Conservation (phyloP, 2,329 filamentous ascomycete genomes). For the Thyridium curvatum region DNA sequence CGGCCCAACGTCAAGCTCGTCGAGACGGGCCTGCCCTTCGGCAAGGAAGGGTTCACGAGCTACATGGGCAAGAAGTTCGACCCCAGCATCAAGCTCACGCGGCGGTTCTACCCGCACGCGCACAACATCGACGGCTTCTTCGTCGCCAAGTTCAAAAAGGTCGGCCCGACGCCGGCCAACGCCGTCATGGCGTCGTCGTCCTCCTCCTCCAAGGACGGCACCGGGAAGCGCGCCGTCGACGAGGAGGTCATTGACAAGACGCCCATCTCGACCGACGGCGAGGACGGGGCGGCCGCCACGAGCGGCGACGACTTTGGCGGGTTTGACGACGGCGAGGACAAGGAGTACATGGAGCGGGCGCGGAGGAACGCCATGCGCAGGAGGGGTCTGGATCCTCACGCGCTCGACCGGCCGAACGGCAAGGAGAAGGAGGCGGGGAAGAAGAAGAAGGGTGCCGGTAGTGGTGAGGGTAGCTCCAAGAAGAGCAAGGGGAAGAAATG, state of each 20-base stretch:
- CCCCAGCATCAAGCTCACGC: slow-evolving; percentile 72
- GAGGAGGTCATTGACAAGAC: slow-evolving; percentile 58
- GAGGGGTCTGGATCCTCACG: slow-evolving; percentile 67
- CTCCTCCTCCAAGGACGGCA: slow-evolving; percentile 10
- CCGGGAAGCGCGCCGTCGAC: slow-evolving; percentile 9
- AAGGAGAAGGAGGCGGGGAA: slow-evolving; percentile 10
- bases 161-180: slow-evolving; percentile 62
- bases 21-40: slow-evolving; percentile 83
- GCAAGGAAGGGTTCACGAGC: slow-evolving; percentile 84
- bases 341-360: slow-evolving; percentile 65
- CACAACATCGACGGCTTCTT: slow-evolving; percentile 80
- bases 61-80: slow-evolving; percentile 92
- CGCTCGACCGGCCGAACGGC: slow-evolving; percentile 29
- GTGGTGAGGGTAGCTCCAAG: slow-evolving; percentile 5
- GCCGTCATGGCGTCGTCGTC: slow-evolving; percentile 29
- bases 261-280: slow-evolving; percentile 47
- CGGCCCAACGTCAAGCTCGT: slow-evolving; percentile 92
- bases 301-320: slow-evolving; percentile 57
- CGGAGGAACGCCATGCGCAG: slow-evolving; percentile 67
- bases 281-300: slow-evolving; percentile 19
- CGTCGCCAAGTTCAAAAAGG: slow-evolving; percentile 95
- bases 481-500: slow-evolving; percentile 8
- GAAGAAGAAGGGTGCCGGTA: slow-evolving; percentile 7
- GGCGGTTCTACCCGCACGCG: slow-evolving; percentile 88
- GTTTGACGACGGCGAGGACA: slow-evolving; percentile 70